Evolutionary conservation across 192 early-diverging fungal species (phyloP).

Genomic region (Coemansia sp.): DNA sequence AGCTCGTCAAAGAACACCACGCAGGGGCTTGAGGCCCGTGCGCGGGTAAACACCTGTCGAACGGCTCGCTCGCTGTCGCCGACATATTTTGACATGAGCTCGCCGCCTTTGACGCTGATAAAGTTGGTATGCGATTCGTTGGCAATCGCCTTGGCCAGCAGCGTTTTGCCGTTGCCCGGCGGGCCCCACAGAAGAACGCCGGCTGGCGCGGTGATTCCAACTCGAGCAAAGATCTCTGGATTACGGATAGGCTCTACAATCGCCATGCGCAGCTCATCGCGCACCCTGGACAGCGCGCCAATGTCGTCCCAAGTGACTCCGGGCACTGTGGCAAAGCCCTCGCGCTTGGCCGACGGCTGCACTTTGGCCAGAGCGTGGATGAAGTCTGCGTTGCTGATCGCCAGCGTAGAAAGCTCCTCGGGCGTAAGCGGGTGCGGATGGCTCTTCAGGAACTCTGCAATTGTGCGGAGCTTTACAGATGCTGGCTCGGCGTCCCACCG

Average conservation of each 20-base stretch:
- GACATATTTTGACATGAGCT: slow-evolving; percentile 98
- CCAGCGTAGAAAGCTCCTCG: slow-evolving; percentile 78
- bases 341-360: slow-evolving; percentile 94
- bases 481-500: slow-evolving; percentile 37
- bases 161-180: slow-evolving; percentile 97
- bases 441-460: slow-evolving; percentile 69
- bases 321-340: slow-evolving; percentile 97
- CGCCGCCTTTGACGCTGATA: slow-evolving; percentile 97
- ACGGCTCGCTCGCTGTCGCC: slow-evolving; percentile 97
- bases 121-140: slow-evolving; percentile 98
- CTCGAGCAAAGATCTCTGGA: slow-evolving; percentile 80
- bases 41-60: slow-evolving; percentile 92
- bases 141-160: slow-evolving; percentile 96
- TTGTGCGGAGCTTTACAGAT: slow-evolving; percentile 59
- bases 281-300: slow-evolving; percentile 80
- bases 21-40: slow-evolving; percentile 89
- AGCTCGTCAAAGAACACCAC: slow-evolving; percentile 98
- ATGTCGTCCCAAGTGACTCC: slow-evolving; percentile 96
- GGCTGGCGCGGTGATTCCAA: slow-evolving; percentile 87
- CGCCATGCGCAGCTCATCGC: slow-evolving; percentile 92
- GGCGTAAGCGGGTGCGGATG: slow-evolving; percentile 74
- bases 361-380: slow-evolving; percentile 81
- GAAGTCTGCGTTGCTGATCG: slow-evolving; percentile 86
- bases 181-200: slow-evolving; percentile 97
- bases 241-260: slow-evolving; percentile 94